Evolutionary conservation across 371 early-diverging fungal genomes (phyloP), one percentile per base, ranked within the genome.

Genomic region (Parasitella parasitica): DNA sequence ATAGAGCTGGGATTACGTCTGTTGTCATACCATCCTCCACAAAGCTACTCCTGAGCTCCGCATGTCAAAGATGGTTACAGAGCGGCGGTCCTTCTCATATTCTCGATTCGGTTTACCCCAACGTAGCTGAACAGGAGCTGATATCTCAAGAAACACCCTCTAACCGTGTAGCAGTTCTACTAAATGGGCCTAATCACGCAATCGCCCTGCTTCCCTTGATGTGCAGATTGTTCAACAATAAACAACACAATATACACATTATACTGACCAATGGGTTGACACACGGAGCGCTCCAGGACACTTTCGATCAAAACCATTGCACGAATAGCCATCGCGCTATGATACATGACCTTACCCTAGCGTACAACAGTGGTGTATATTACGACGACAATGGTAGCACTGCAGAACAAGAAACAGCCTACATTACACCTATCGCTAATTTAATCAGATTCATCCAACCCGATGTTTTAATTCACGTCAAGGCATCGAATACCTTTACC

Each of bases 1-100:
- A 75, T 9, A 54, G 66, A 53, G 69, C 68, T 2, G 46, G 56
- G 18, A 59, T 79, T 13, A 62, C 75, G 2, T 70, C 80, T 12
- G 59, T 79, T 16, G 59, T 67, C 2, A 35, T 79, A 4, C 80
- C 80, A 12, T 56, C 57, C 12, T 28, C 43, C 18, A 43, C 22
- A 18, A 28, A 43, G 12, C 22, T 41, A 32, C 43, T 57, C 57
- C 32, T 43, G 34, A 38, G 22, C n/a, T 43, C 11, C 43, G 7
- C 43, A 22, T 43, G 43, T 22, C 43, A 43, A 43, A 43, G 22
- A 6, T 43, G 43, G 43, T 20, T 43, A 20, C 43, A 43, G 11
- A 20, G 2, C 16, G 43, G 43, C 18, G 43, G 43, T n/a, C 43
- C 43, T 43, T 43, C 22, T 20, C 8, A 8, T 57, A 63, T 24